These are phyloP conservation scores for Daucus carota DNA, from an alignment of 129 eudicot genomes.

Conservation along the genomic window DH1_v3.0 NC_030383.2:47927501-47928000, in stretches of 20 bases:
- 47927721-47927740: slow-evolving; percentile 80
- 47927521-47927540: slow-evolving; percentile 94
- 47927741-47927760: slow-evolving; percentile 79
- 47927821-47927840: not conserved
- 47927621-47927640: slow-evolving; percentile 33
- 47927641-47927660: not conserved
- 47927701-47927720: slow-evolving; percentile 71
- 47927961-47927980: slow-evolving; percentile 87
- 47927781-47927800: slow-evolving; percentile 76
- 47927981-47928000: slow-evolving; percentile 85
- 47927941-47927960: slow-evolving; percentile 77
- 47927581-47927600: slow-evolving; percentile 92
- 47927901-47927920: not conserved
- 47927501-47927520: slow-evolving; percentile 86
- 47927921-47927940: slow-evolving; percentile 68
- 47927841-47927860: not conserved
- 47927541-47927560: slow-evolving; percentile 79
- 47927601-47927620: slow-evolving; percentile 94
- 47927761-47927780: slow-evolving; percentile 84
- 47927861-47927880: not conserved
- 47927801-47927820: slow-evolving; percentile 60
- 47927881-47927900: slow-evolving; percentile 4
- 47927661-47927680: not conserved
- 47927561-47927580: slow-evolving; percentile 69
- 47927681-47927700: not conserved